Evolutionary conservation across 2,329 filamentous ascomycete genomes (phyloP).

Genomic region (Neofusicoccum kwambonambiense): DNA sequence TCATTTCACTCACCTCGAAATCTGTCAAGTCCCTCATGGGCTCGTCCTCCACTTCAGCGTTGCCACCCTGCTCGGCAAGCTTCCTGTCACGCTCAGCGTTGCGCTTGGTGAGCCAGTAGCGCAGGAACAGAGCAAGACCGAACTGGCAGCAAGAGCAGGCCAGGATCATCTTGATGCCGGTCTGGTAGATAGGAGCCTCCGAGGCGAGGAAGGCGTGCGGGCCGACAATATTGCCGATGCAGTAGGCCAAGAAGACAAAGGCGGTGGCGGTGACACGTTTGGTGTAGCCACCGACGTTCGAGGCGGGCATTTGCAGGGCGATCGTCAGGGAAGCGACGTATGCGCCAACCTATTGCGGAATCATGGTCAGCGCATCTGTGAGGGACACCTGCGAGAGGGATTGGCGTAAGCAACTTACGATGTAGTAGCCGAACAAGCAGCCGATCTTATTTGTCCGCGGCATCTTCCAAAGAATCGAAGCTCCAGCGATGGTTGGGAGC

Average conservation of each 20-base stretch:
- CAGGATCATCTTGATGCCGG: slow-evolving; percentile 53
- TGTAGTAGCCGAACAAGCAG: slow-evolving; percentile 54
- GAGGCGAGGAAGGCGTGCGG: slow-evolving; percentile 47
- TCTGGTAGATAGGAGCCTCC: slow-evolving; percentile 51
- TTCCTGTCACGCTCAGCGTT: slow-evolving; percentile 40
- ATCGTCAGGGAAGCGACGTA: slow-evolving; percentile 55
- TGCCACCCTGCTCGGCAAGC: not conserved
- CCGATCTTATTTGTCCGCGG: slow-evolving; percentile 44
- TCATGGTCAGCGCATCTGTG: not conserved
- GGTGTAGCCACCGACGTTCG: slow-evolving; percentile 50
- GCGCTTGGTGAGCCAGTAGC: slow-evolving; percentile 37
- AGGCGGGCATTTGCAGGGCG: slow-evolving; percentile 53
- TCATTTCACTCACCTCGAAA: slow-evolving; percentile 8
- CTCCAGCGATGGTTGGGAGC: slow-evolving; percentile 52
- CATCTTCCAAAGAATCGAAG: slow-evolving; percentile 53
- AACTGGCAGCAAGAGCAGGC: slow-evolving; percentile 47
- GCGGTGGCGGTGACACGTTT: slow-evolving; percentile 49
- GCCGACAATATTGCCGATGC: slow-evolving; percentile 49
- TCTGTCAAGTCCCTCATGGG: slow-evolving; percentile 12
- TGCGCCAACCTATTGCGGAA: slow-evolving; percentile 29
- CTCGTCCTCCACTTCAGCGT: not conserved
- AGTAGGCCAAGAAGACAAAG: slow-evolving; percentile 49
- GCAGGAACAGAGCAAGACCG: slow-evolving; percentile 35
- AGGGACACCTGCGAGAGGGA: too few relatives aligned
- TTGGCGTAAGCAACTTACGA: slow-evolving; percentile 27